These are phyloP conservation scores for Globisporangium splendens DNA, from an alignment of 352 stramenopile species.

Conservation along the genomic window DNA sequence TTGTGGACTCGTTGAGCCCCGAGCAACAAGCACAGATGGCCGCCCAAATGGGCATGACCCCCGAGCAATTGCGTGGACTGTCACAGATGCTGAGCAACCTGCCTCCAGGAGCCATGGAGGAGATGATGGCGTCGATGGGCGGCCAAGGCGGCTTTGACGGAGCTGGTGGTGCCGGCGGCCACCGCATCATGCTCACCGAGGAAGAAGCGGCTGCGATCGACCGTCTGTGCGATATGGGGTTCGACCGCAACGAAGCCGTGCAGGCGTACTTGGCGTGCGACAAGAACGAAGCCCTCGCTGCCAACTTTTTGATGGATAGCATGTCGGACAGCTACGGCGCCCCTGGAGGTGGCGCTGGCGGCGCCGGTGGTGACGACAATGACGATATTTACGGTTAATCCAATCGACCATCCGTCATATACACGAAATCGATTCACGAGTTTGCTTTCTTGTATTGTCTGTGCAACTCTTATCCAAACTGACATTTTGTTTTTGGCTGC, in stretches of 20 bases:
- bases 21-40: conserved; percentile 82
- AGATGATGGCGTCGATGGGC: conserved; percentile 85
- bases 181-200: conserved; percentile 77
- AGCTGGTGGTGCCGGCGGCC: conserved; percentile 28
- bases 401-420: no score
- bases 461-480: neutral
- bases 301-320: conserved; percentile 98
- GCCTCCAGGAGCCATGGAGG: conserved; percentile 76
- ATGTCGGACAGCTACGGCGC: conserved; percentile 61
- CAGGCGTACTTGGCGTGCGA: conserved; percentile 99
- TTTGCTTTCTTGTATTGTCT: neutral
- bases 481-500: no score
- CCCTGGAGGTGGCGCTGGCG: conserved; percentile 27
- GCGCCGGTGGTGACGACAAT: conserved; percentile 60
- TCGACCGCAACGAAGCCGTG: conserved; percentile 89
- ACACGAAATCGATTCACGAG: no score
- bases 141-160: conserved; percentile 38
- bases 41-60: conserved; percentile 82
- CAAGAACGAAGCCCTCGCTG: conserved; percentile 98
- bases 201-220: conserved; percentile 78
- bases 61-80: conserved; percentile 79
- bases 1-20: conserved; percentile 70
- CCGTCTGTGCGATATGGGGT: conserved; percentile 82
- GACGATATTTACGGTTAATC: conserved; percentile 88
- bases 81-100: conserved; percentile 87